A percentile compares a stretch with the other conserved stretches of the same genome.
Conservation (phyloP, 2,329 filamentous ascomycete species). For the Gyromitra esculenta region DNA sequence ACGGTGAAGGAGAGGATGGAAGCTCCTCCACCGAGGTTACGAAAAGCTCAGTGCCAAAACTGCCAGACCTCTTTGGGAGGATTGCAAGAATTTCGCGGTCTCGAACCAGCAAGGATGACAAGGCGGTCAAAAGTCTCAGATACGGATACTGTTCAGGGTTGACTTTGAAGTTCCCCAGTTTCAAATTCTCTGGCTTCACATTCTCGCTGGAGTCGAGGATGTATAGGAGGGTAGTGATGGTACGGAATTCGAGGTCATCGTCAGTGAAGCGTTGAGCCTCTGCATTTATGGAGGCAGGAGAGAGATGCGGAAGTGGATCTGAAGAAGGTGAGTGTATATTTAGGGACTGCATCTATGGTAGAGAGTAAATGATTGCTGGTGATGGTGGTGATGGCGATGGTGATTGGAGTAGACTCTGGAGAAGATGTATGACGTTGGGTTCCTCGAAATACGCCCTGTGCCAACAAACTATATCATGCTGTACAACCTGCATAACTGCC, state of each 20-base stretch:
- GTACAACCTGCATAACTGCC: too few relatives aligned
- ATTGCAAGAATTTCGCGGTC: not conserved
- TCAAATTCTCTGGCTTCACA: not conserved
- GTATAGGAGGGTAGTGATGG: not conserved
- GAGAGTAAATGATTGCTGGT: too few relatives aligned
- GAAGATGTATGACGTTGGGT: too few relatives aligned
- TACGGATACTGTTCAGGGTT: too few relatives aligned
- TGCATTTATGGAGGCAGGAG: not conserved
- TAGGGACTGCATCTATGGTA: too few relatives aligned
- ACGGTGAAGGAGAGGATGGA: not conserved
- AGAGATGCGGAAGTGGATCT: too few relatives aligned
- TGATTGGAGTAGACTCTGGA: too few relatives aligned
- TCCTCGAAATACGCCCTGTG: too few relatives aligned
- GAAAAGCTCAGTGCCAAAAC: not conserved
- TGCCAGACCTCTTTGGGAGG: not conserved
- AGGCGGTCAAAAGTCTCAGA: not conserved
- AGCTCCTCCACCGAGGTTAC: not conserved
- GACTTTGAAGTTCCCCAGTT: not conserved
- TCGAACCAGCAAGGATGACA: not conserved
- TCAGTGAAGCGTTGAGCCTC: not conserved
- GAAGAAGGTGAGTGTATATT: too few relatives aligned
- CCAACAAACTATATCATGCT: too few relatives aligned
- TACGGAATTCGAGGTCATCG: constrained; percentile 10
- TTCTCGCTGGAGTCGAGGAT: not conserved
- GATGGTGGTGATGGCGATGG: too few relatives aligned